phyloP scores from a whole-genome alignment of 257 asterid genomes.

The Solanum tarijense region DNA sequence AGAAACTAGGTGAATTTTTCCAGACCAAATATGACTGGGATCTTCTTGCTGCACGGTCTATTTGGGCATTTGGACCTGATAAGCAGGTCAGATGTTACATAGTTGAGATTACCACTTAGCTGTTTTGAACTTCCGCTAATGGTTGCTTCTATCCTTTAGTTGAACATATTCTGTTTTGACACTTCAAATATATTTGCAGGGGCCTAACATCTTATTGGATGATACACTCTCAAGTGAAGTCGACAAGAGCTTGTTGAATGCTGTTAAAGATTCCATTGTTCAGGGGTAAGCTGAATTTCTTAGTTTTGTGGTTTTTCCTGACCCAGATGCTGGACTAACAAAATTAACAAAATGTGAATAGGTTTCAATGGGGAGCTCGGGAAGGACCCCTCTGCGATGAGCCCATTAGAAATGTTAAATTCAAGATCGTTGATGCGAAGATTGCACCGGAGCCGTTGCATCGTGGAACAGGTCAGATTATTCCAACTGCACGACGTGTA shows the following conservation, averaged over 20 bases:
- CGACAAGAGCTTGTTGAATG: slow-evolving; percentile 75
- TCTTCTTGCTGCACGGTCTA: slow-evolving; percentile 93
- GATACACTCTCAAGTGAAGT: slow-evolving; percentile 96
- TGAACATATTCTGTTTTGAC: not conserved
- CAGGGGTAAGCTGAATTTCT: slow-evolving; percentile 61
- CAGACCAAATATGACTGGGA: slow-evolving; percentile 97
- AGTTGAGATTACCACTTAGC: not conserved
- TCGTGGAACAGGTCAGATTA: slow-evolving; percentile 97
- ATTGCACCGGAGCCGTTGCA: slow-evolving; percentile 93
- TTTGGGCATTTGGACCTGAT: slow-evolving; percentile 99
- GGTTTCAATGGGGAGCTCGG: slow-evolving; percentile 99
- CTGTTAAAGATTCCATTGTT: slow-evolving; percentile 87
- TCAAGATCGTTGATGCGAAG: slow-evolving; percentile 92
- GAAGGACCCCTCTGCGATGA: slow-evolving; percentile 99
- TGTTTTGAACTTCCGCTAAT: not conserved
- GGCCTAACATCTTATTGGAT: slow-evolving; percentile 89
- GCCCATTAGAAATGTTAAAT: slow-evolving; percentile 94
- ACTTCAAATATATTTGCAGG: slow-evolving; percentile 32
- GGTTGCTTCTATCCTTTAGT: not conserved
- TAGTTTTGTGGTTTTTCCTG: not conserved
- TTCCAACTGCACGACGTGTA: slow-evolving; percentile 98
- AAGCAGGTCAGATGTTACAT: slow-evolving; percentile 52
- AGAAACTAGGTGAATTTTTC: slow-evolving; percentile 85
- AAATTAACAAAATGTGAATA: slow-evolving; percentile 22
- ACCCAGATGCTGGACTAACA: slow-evolving; percentile 3